phyloP scores from a whole-genome alignment of 78 protist species.

The Speleostelium caveatum region DNA sequence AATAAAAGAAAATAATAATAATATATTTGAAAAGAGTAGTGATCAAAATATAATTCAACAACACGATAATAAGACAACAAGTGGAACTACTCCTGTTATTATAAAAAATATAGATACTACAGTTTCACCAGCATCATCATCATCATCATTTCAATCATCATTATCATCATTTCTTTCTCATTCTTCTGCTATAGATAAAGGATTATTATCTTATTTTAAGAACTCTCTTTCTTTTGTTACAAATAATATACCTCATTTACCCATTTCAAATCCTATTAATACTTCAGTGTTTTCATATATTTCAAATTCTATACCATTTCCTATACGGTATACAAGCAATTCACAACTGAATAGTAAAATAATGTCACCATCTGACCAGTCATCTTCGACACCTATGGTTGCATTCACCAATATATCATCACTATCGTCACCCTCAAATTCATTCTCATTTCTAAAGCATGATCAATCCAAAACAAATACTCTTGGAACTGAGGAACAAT shows the following conservation, averaged over 20 bases:
- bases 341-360: neutral
- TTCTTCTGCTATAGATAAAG: neutral
- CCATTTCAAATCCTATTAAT: constrained; percentile 1
- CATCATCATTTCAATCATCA: constrained; percentile 51
- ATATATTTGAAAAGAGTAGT: no score
- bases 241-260: constrained; percentile 34
- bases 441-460: neutral
- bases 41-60: no score
- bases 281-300: constrained; percentile 31
- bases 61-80: no score
- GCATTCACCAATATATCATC: neutral
- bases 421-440: neutral
- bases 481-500: constrained; percentile 39
- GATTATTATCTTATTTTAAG: constrained; percentile 13
- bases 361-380: neutral
- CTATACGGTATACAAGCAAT: constrained; percentile 12
- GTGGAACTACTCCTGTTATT: no score
- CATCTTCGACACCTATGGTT: neutral
- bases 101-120: no score
- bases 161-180: constrained; percentile 38
- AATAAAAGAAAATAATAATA: neutral
- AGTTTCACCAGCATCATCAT: no score
- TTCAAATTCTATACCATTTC: constrained; percentile 38
- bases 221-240: constrained; percentile 39
- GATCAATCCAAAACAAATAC: neutral